Evolutionary conservation across 2,329 filamentous ascomycete species (phyloP), one percentile per base, ranked within the genome.

Genomic region (Fusarium continuum): DNA sequence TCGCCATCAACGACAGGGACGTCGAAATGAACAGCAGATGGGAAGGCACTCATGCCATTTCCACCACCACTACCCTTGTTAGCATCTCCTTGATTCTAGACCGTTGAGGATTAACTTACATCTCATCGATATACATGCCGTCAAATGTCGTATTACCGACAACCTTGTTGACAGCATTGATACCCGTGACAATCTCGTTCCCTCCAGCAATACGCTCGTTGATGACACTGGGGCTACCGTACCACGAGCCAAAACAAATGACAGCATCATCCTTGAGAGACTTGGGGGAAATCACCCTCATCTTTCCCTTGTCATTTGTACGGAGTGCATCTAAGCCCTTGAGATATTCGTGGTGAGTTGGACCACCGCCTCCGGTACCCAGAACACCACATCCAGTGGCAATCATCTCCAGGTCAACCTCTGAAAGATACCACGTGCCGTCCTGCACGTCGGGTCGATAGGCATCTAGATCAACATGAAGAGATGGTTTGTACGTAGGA

Each of bases 241-340:
- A 81, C 73, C 79, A 80, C 0, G 78, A 78, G 0, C 79, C 79
- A 32, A 80, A 78, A 35, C 78, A 78, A 5, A 79, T 73, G 2
- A 73, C 65, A 8, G 77, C 78, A 10, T 74, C 68, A 25, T 81
- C 79, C 5, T 72, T 67, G 0, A 82, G 63, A 0, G 70, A 66
- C 6, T 72, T 72, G 0, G 78, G 75, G 0, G 77, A 72, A 3
- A 83, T 72, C 2, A 83, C 73, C 8, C 78, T 70, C 71, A 82
- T 78, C 45, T 73, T 72, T 41, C 75, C 67, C 38, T 67, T 36
- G 3, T 71, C 69, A 1, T 69, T 71, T 14, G 73, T 76, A n/a
- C 73, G 69, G 9, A 81, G 66, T 6, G 70, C 70, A 22, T 78
- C 70, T 16, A 81, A 61, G 10, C 76, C 73, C 57, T 81, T 79